A percentile compares a stretch with the other conserved stretches of the same genome.
Evolutionary conservation across 495 filamentous ascomycete genomes (phyloP).

Genomic region (Ramalina intermedia): DNA sequence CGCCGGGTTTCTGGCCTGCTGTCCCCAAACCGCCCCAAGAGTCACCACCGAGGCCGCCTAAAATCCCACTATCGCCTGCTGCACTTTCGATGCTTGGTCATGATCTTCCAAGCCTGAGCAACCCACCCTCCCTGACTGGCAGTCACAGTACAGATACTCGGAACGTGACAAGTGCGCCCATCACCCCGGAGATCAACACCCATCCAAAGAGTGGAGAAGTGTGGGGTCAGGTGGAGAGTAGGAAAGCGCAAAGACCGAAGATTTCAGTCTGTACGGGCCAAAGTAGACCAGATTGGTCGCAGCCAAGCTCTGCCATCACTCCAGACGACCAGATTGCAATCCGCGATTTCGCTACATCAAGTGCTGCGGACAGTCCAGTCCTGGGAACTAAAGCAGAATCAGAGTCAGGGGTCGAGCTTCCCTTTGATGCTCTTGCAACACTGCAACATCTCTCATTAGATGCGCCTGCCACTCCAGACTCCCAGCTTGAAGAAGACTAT

Average conservation of each 20-base stretch:
- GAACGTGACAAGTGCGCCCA: conserved; percentile 60
- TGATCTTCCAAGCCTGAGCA: conserved; percentile 56
- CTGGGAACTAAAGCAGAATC: conserved; percentile 25
- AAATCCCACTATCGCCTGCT: conserved; percentile 64
- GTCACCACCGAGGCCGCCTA: conserved; percentile 57
- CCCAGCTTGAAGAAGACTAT: not conserved
- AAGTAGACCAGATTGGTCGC: not conserved
- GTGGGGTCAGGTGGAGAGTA: conserved; percentile 18
- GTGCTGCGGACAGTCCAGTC: conserved; percentile 15
- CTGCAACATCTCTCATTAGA: conserved; percentile 58
- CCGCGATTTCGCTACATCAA: conserved; percentile 9
- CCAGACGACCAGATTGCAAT: conserved; percentile 6
- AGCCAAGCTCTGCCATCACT: conserved; percentile 4
- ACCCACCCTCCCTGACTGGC: conserved; percentile 77
- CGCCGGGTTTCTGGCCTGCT: conserved; percentile 41
- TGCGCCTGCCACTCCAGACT: conserved; percentile 13
- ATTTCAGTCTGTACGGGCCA: conserved; percentile 3
- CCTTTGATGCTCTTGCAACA: conserved; percentile 62
- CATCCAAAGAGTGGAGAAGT: conserved; percentile 34
- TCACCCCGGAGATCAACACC: conserved; percentile 58
- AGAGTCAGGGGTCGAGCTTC: conserved; percentile 55
- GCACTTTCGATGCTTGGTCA: conserved; percentile 51
- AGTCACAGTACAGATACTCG: conserved; percentile 76
- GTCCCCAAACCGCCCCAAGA: conserved; percentile 39
- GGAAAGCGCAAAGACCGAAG: conserved; percentile 2